Percentiles rank a stretch among this genome's conserved stretches.
Conservation (phyloP, 2,329 filamentous ascomycete genomes). For the Huntiella abstrusa region DNA sequence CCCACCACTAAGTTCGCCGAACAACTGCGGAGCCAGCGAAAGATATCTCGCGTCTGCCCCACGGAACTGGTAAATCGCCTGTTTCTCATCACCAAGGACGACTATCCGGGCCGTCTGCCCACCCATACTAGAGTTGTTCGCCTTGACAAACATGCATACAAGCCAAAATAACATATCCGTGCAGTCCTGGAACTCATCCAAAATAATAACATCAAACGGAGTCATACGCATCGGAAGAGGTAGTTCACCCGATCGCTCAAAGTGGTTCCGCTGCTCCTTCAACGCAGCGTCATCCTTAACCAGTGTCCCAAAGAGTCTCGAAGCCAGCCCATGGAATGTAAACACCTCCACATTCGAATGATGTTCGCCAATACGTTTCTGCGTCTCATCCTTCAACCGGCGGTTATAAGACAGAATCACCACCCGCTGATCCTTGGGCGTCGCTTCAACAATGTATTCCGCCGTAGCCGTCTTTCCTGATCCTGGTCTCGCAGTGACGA, state of each 20-base stretch:
- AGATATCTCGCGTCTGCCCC: constrained; percentile 17
- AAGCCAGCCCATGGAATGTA: constrained; percentile 16
- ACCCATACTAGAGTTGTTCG: constrained; percentile 12
- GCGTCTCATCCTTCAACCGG: constrained; percentile 15
- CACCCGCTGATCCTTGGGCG: constrained; percentile 12
- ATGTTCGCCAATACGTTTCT: constrained; percentile 12
- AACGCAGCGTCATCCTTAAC: constrained; percentile 13
- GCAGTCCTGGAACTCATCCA: constrained; percentile 19
- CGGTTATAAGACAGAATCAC: constrained; percentile 16
- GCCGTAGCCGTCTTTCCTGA: constrained; percentile 19
- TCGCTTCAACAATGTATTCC: constrained; percentile 15
- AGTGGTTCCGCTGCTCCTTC: constrained; percentile 2
- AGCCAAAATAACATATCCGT: constrained; percentile 16
- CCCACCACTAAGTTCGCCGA: constrained; percentile 13
- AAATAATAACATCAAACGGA: constrained; percentile 17
- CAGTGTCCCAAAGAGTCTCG: constrained; percentile 12
- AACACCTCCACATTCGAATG: constrained; percentile 13
- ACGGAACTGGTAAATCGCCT: constrained; percentile 17
- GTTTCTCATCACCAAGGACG: constrained; percentile 17
- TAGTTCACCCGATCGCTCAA: not conserved
- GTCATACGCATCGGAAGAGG: constrained; percentile 13
- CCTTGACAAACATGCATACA: constrained; percentile 14
- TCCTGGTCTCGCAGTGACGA: constrained; percentile 18
- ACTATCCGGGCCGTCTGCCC: constrained; percentile 14
- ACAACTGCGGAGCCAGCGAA: constrained; percentile 13